Base-by-base conservation (phyloP, 257 asterid genomes). In the Eustoma russellianum region DNA sequence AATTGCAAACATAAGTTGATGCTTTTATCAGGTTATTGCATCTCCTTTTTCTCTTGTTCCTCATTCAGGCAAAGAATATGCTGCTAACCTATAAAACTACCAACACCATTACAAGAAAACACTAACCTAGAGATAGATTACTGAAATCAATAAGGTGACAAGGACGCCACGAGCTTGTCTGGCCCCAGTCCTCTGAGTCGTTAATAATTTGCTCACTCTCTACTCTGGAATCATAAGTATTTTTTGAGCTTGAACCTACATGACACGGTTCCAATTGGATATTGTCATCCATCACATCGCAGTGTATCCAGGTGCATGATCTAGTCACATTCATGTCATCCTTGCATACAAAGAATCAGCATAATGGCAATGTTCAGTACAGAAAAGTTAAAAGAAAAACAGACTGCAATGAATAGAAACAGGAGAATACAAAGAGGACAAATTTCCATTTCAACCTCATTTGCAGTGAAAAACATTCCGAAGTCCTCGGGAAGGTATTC, bases 281-380 rank as follows among this genome's bases (percentile, higher is more conserved):
- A 72, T 91, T 91, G 69, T 91, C 98, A 62, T 87, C 95, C 98
- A 91, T 91, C 34, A 91, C 79, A 68, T 87, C 98, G 0, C 88
- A 77, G 83, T 91, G 98, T 75, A 87, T 78, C 98, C 97, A 91
- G 76, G 94, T 77, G 71, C 67, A 80, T 35, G 79, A 67, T 66
- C 69, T 67, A 61, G 45, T 34, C 56, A 52, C 59, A 55, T 81
- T 83, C 55, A 56, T 46, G 58, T 73, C 81, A 41, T 69, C 76
- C 94, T 84, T 33, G 30, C 30, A 24, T 24, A 4, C 30, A 24
- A 24, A 24, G 30, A 24, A 24, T 24, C 30, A 2, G 30, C 30
- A 24, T 16, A 17, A 53, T 50, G 12, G 17, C 18, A 17, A 5
- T 14, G 14, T 24, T 45, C 16, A 59, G 44, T 54, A 33, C 44